Base-by-base conservation (phyloP, 495 filamentous ascomycete genomes). In the Penicillium simplicissimum region DNA sequence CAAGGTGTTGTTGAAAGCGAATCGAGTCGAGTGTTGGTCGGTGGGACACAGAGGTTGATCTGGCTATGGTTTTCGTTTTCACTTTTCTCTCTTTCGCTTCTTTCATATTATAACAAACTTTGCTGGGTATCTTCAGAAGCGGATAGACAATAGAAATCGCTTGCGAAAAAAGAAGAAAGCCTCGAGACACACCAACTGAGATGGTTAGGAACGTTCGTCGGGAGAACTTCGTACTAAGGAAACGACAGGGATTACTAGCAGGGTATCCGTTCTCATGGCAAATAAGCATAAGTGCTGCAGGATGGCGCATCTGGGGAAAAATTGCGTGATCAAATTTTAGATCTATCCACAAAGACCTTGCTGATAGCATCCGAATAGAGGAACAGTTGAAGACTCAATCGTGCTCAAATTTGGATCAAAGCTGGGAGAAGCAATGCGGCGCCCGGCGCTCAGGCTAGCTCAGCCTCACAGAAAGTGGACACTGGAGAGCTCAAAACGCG, bases 71-170 rank as follows among this genome's bases (percentile, higher is more conserved):
- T 28, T n/a, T 15, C 14, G 14, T 15, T 40, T 40, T 40, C 14
- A 11, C 8, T 9, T 43, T 43, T 43, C 15, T 23, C 19, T 1
- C 42, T 45, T 3, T 45, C 21, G 17, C 42, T 45, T 45, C 21
- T 13, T 11, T 45, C 0, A 45, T 45, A 45, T 45, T 19, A 45
- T 57, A 40, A 33, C 47, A 19, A 34, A 36, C 33, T 34, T 47
- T 47, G 55, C 55, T 57, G 55, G 55, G 23, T 13, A 19, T 8
- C 31, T 45, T 4, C 35, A 48, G 54, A 53, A 53, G 48, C 48
- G 54, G 25, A 57, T 47, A 47, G 38, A 47, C 21, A 47, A 35
- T 57, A 35, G 21, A 35, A 47, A 35, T 57, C 33, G 40, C 55
- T 57, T 47, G 23, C 40, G 28, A 31, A 31, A 25, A 25, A 25